Evolutionary conservation across 306 rosid species (phyloP).

Genomic region (Begonia masoniana): DNA sequence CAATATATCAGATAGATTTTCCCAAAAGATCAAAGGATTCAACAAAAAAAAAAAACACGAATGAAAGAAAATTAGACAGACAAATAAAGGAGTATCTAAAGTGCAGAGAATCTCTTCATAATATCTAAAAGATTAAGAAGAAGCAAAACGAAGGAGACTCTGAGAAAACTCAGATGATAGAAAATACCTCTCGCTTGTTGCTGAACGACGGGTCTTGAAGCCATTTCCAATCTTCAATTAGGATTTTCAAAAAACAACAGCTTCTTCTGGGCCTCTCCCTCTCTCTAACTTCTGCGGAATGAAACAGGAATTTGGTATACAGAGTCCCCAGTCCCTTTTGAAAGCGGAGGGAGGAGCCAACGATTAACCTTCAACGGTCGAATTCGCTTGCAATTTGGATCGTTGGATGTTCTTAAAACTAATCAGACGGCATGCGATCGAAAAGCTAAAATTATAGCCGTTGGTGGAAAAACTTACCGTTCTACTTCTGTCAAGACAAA

Average conservation of each 20-base stretch:
- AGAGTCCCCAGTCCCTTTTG: too few relatives aligned
- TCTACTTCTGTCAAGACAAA: too few relatives aligned
- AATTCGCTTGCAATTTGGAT: slow-evolving; percentile 9
- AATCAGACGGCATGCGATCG: too few relatives aligned
- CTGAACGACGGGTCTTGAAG: slow-evolving; percentile 52
- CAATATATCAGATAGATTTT: background rate
- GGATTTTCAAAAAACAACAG: slow-evolving; percentile 2
- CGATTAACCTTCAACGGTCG: slow-evolving; percentile 60
- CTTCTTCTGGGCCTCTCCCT: slow-evolving; percentile 2
- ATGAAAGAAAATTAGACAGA: background rate
- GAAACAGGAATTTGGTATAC: background rate
- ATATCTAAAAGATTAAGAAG: background rate
- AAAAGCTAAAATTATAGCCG: too few relatives aligned
- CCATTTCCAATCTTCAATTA: slow-evolving; percentile 24
- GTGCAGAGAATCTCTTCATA: background rate
- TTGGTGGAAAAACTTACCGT: too few relatives aligned
- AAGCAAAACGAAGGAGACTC: background rate
- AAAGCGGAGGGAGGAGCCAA: slow-evolving; percentile 28
- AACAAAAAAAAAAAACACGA: too few relatives aligned
- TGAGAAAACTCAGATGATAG: background rate
- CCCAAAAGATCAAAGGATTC: background rate
- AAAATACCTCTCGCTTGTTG: slow-evolving; percentile 47
- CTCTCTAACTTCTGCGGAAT: background rate
- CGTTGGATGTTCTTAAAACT: slow-evolving; percentile 28
- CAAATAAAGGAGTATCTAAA: background rate